Evolutionary conservation across 495 filamentous ascomycete species (phyloP), one percentile per base, ranked within the genome.

Genomic region (Choiromyces venosus): DNA sequence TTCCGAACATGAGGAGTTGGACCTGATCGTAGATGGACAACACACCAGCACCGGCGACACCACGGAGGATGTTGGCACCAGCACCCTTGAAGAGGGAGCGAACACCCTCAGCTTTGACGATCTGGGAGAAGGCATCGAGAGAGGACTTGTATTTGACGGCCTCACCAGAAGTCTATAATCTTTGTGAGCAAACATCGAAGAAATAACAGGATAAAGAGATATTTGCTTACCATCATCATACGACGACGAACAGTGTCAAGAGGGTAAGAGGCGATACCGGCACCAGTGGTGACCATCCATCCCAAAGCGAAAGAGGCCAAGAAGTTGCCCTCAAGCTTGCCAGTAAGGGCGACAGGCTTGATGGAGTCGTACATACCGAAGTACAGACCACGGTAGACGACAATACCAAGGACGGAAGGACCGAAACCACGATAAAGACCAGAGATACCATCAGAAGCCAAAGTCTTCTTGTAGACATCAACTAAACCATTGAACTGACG

Each of bases 381-480:
- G 93, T 99, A 99, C 79, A 99, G 93, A 96, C 95, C 95, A 92
- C 95, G 96, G 91, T 99, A 99, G 85, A 99, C 96, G 84, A 98
- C 85, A 84, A 99, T 99, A 89, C 95, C 95, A 85, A 90, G 88
- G 82, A 99, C 95, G 81, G 96, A 99, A 84, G 96, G 96, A 88
- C 92, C 92, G 91, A 99, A 99, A 88, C 95, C 95, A 93, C 95
- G 95, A 92, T 99, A 99, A 83, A 99, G 93, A 94, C 96, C 95
- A 83, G 90, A 90, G 85, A 99, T 88, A 94, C 95, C 95, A 84
- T 99, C 95, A 82, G 92, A 90, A 77, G 96, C 95, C 79, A 98
- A 88, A 83, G 95, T 99, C 94, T 99, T 99, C 90, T 93, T 93
- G 93, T 99, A 99, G 85, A 99, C 95, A 82, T 99, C 95, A 71